These are phyloP conservation scores for Closterium sp. DNA, from an alignment of 139 green algal genomes.

Conservation along the genomic window DNA sequence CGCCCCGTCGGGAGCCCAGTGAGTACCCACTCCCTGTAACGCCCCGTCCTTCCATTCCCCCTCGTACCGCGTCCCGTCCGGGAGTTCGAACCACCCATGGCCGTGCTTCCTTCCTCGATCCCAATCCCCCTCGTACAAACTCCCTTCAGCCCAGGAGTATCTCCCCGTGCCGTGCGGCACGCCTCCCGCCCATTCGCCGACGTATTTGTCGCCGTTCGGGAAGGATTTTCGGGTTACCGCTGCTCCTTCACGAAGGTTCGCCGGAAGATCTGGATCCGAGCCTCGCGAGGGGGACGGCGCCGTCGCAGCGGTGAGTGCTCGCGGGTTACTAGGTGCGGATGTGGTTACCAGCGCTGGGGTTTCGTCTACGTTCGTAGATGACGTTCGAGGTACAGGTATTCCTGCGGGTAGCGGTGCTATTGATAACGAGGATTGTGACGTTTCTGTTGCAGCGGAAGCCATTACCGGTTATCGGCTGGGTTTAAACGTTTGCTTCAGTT, in stretches of 20 bases:
- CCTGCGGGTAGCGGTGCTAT: not conserved
- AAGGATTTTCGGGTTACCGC: conserved; percentile 18
- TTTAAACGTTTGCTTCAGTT: not conserved
- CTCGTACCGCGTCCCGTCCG: conserved; percentile 46
- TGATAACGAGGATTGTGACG: not conserved
- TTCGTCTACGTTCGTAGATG: not conserved
- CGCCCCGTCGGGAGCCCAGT: conserved; percentile 77
- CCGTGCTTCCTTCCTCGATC: conserved; percentile 46
- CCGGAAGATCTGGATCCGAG: not conserved
- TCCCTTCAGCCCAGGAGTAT: conserved; percentile 53
- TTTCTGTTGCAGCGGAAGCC: not conserved
- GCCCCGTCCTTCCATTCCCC: conserved; percentile 53
- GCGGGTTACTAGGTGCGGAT: not conserved
- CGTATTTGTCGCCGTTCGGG: conserved; percentile 37
- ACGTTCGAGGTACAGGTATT: not conserved
- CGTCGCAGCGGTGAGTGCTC: not conserved
- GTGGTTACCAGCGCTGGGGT: not conserved
- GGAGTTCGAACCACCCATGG: conserved; percentile 46
- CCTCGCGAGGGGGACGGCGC: not conserved
- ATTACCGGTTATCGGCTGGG: not conserved
- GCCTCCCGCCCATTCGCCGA: conserved; percentile 27
- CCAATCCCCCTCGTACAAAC: conserved; percentile 55
- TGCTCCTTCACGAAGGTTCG: not conserved
- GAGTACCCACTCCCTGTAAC: conserved; percentile 72
- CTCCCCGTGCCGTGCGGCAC: conserved; percentile 43